Evolutionary conservation across 345 rosid species (phyloP).

Genomic region (Linum tenue): DNA sequence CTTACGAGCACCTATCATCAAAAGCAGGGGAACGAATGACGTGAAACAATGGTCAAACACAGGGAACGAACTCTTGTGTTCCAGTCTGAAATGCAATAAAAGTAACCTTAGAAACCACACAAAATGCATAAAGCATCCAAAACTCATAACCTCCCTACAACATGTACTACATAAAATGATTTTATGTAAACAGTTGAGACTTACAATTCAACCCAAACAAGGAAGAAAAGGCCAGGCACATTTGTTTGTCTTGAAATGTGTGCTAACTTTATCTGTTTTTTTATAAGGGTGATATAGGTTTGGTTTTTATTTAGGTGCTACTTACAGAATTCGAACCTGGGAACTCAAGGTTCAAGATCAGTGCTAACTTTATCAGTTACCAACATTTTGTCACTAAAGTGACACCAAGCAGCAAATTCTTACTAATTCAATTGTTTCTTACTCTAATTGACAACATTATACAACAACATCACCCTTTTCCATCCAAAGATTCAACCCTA

Average conservation of each 20-base stretch:
- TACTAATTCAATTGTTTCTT: too few species aligned
- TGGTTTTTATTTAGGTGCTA: too few species aligned
- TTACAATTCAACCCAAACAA: not conserved
- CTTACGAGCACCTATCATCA: slow-evolving; percentile 44
- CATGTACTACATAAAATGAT: not conserved
- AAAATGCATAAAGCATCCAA: not conserved
- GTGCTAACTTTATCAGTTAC: not conserved
- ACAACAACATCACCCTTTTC: too few species aligned
- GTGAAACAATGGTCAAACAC: not conserved
- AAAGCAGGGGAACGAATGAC: slow-evolving; percentile 4
- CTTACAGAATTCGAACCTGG: too few species aligned
- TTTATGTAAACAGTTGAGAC: not conserved
- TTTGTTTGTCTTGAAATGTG: too few species aligned
- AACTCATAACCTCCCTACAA: not conserved
- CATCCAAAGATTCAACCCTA: too few species aligned
- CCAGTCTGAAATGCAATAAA: not conserved
- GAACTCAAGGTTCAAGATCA: not conserved
- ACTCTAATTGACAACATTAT: too few species aligned
- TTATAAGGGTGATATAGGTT: too few species aligned
- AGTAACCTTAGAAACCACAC: not conserved
- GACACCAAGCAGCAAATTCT: too few species aligned
- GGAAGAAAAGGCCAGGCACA: not conserved
- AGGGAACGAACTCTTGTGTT: not conserved
- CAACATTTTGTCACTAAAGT: not conserved
- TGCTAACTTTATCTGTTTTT: too few species aligned